phyloP scores from a whole-genome alignment of 495 filamentous ascomycete species.

The Neurospora hispaniola region DNA sequence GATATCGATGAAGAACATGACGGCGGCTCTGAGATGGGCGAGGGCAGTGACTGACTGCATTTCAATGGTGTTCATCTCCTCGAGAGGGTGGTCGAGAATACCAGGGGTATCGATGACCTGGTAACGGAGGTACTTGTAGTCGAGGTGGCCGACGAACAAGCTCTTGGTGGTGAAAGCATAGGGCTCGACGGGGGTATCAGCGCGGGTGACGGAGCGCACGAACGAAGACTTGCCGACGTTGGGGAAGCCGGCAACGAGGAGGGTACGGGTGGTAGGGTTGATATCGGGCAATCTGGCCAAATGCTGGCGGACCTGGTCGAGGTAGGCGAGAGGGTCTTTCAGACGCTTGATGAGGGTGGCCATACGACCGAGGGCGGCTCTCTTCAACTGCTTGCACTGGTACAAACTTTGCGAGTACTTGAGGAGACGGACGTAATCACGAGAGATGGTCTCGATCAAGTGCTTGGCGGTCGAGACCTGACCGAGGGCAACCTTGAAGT shows the following conservation, averaged over 20 bases:
- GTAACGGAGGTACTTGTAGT: conserved; percentile 75
- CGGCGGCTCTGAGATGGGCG: conserved; percentile 86
- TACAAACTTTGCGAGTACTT: conserved; percentile 89
- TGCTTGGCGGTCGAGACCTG: conserved; percentile 94
- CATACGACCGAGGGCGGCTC: conserved; percentile 66
- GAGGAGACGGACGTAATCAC: conserved; percentile 88
- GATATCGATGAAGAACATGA: conserved; percentile 97
- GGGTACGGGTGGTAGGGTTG: conserved; percentile 89
- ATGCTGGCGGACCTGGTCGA: conserved; percentile 97
- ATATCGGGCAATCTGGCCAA: conserved; percentile 94
- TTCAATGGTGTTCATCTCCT: conserved; percentile 99
- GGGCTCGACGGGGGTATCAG: conserved; percentile 95
- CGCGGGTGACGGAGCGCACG: conserved; percentile 78
- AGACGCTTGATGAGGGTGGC: conserved; percentile 88
- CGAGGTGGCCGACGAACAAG: conserved; percentile 95
- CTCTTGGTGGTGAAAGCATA: conserved; percentile 99
- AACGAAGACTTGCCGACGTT: conserved; percentile 98
- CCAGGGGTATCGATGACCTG: conserved; percentile 75
- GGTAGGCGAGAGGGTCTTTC: conserved; percentile 87
- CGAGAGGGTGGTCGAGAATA: conserved; percentile 92
- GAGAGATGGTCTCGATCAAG: conserved; percentile 86
- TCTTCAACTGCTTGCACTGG: conserved; percentile 43
- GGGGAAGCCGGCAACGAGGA: conserved; percentile 93
- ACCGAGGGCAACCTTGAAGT: conserved; percentile 92
- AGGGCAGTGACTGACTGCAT: conserved; percentile 97